Percentiles rank a stretch among this genome's conserved stretches.
Conservation (phyloP, 1,284 basidiomycete genomes). For the Tremellales sp. region DNA sequence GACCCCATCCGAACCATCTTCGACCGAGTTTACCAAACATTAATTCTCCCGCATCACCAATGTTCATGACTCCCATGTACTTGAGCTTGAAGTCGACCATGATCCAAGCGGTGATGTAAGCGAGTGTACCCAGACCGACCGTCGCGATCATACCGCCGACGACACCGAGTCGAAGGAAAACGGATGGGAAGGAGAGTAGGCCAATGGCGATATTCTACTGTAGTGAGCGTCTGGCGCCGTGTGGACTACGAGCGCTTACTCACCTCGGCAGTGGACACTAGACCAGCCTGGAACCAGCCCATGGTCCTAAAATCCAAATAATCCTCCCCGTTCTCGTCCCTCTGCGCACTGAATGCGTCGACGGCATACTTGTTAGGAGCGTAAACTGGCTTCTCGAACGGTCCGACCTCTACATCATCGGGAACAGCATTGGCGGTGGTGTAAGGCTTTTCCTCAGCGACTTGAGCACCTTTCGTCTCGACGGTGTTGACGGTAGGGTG, state of each 20-base stretch:
- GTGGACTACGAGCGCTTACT: constrained; percentile 3
- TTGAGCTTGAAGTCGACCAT: constrained; percentile 43
- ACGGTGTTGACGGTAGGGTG: too few relatives aligned
- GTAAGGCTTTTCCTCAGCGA: too few relatives aligned
- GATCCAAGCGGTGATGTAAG: constrained; percentile 38
- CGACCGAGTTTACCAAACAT: constrained; percentile 38
- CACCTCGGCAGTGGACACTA: constrained; percentile 39
- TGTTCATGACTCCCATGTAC: constrained; percentile 43
- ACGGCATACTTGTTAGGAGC: constrained; percentile 14
- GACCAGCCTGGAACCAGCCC: constrained; percentile 41
- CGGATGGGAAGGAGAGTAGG: constrained; percentile 39
- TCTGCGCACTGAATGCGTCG: constrained; percentile 30
- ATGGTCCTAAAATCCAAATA: constrained; percentile 41
- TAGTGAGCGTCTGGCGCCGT: neutral
- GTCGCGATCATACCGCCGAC: constrained; percentile 38
- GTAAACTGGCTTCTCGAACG: neutral
- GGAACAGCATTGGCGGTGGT: neutral
- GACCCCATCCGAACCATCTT: constrained; percentile 29
- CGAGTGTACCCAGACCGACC: constrained; percentile 27
- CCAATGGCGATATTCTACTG: constrained; percentile 39
- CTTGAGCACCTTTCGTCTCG: too few relatives aligned
- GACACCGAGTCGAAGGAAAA: constrained; percentile 38
- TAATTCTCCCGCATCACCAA: constrained; percentile 39
- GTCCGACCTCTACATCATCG: neutral
- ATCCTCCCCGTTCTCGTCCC: constrained; percentile 25